phyloP scores from a whole-genome alignment of 2,329 filamentous ascomycete species.

The Phoma herbarum region DNA sequence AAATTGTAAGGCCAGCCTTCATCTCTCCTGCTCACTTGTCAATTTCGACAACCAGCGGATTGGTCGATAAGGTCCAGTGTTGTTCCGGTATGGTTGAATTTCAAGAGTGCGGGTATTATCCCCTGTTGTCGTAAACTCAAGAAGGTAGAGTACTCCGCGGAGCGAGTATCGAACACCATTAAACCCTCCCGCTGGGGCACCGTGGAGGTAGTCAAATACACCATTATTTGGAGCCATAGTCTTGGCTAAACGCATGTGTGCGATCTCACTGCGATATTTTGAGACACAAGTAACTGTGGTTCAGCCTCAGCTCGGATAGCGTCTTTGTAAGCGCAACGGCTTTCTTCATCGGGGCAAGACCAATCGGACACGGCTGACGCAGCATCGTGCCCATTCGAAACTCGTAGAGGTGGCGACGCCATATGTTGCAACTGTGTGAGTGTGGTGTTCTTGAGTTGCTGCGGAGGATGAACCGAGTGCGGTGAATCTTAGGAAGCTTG shows the following conservation, averaged over 20 bases:
- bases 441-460: background rate
- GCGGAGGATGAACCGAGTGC: background rate
- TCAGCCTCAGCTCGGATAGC: background rate
- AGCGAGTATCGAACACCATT: background rate
- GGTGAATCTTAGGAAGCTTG: background rate
- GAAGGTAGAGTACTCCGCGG: background rate
- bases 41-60: background rate
- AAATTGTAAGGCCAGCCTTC: background rate
- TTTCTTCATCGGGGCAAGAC: background rate
- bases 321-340: background rate
- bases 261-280: background rate
- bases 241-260: conserved; percentile 7
- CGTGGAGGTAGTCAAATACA: background rate
- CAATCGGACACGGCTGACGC: background rate
- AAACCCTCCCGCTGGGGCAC: background rate
- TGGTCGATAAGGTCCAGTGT: background rate
- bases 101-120: too few species aligned
- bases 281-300: background rate
- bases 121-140: background rate
- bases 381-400: background rate
- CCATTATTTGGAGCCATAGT: background rate
- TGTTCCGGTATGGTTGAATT: too few species aligned
- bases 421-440: background rate
- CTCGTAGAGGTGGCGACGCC: background rate
- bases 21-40: background rate